Evolutionary conservation across 306 rosid genomes (phyloP).

Genomic region (Castanea mollissima): DNA sequence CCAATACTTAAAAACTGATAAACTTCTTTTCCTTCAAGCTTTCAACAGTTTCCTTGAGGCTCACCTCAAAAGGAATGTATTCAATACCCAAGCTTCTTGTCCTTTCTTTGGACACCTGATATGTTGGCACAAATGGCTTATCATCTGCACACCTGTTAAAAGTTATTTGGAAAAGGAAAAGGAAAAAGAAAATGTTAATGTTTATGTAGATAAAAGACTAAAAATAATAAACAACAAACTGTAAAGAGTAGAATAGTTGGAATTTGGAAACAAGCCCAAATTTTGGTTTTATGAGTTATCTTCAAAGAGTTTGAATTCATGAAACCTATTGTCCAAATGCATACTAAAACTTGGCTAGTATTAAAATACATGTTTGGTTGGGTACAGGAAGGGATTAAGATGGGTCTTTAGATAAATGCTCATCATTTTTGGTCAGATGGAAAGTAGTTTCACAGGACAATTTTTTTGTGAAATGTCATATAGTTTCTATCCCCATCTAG

Average conservation of each 20-base stretch:
- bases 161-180: not conserved
- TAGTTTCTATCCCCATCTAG: too few species aligned
- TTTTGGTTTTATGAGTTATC: not conserved
- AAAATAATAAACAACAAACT: not conserved
- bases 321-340: not conserved
- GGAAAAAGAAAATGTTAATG: not conserved
- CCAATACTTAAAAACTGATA: constrained; percentile 34
- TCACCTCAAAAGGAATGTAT: constrained; percentile 55
- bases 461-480: too few species aligned
- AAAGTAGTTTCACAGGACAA: too few species aligned
- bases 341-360: not conserved
- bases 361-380: not conserved
- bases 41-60: constrained; percentile 68
- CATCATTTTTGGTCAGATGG: too few species aligned
- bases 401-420: too few species aligned
- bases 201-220: not conserved
- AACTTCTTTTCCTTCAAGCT: constrained; percentile 59
- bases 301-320: not conserved
- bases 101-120: constrained; percentile 60
- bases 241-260: too few species aligned
- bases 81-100: constrained; percentile 65
- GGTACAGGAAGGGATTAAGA: too few species aligned
- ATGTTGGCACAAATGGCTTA: constrained; percentile 37
- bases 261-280: not conserved
- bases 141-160: constrained; percentile 62